Base-by-base conservation (phyloP, 768 basidiomycete species). In the Kwoniella shandongensis region DNA sequence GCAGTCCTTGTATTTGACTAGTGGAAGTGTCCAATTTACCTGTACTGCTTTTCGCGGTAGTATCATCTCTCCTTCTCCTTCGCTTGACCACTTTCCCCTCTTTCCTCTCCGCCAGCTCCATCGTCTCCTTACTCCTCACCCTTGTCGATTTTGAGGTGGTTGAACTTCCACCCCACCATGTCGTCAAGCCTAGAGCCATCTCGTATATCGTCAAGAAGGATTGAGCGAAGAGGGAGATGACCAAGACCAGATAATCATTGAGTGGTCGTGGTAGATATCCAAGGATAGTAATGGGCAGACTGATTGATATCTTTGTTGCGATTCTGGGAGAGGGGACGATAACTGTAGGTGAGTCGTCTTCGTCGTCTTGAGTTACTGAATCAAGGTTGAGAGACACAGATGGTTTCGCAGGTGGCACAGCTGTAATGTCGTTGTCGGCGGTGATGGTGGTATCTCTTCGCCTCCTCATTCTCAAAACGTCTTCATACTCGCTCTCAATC, bases 61-160 rank as follows among this genome's bases (percentile, higher is more conserved):
- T 7, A 17, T 44, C 56, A 7, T 39, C 47, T 32, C 29, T 51
- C 25, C 56, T 44, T 45, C 56, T 35, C 18, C 56, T 29, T 26
- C 56, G 44, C 22, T 32, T 35, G 2, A 58, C 42, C 18, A 32
- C 32, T 13, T 32, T 32, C 32, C 32, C 32, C 6, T 32, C 32
- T 32, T 45, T 51, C 44, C 36, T 51, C 25, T 32, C 27, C 20
- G 17, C 49, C 56, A 51, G 40, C 29, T 40, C 41, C 17, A 51
- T 26, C 11, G 18, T 44, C 25, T 51, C 56, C 20, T 27, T 17
- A 42, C n/a, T 17, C n/a, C 22, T 6, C n/a, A 23, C 40, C n/a
- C n/a, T n/a, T n/a, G 40, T 6, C 32, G 32, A n/a, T n/a, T n/a
- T n/a, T n/a, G 32, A 32, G 6, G 32, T 22, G 15, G 26, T 30